Evolutionary conservation across 129 eudicot species (phyloP).

Genomic region (Saussurea involucrata): DNA sequence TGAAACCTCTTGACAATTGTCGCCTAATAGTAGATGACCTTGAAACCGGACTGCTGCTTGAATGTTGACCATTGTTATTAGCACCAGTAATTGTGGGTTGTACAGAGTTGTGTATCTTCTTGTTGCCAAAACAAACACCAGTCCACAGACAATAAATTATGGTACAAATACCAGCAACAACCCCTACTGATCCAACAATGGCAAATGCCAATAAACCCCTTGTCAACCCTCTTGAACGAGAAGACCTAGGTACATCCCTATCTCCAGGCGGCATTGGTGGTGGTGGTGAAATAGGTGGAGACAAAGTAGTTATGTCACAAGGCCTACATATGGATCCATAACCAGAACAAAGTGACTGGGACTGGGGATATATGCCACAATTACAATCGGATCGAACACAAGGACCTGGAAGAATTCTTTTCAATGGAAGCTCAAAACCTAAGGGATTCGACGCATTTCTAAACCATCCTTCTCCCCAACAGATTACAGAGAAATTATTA

Average conservation of each 20-base stretch:
- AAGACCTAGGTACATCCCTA: not conserved
- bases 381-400: constrained; percentile 42
- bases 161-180: constrained; percentile 35
- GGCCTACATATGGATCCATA: constrained; percentile 37
- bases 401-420: constrained; percentile 47
- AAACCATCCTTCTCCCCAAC: constrained; percentile 57
- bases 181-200: constrained; percentile 47
- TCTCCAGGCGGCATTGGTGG: constrained; percentile 9
- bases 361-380: constrained; percentile 48
- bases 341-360: constrained; percentile 41
- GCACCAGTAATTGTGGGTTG: constrained; percentile 72
- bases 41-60: constrained; percentile 57
- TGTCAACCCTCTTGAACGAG: constrained; percentile 9
- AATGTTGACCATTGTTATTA: constrained; percentile 31
- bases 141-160: constrained; percentile 37
- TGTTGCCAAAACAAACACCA: constrained; percentile 65
- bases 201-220: constrained; percentile 32
- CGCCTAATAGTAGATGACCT: constrained; percentile 77
- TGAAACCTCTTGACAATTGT: constrained; percentile 42
- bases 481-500: constrained; percentile 35
- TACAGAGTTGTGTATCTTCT: constrained; percentile 87
- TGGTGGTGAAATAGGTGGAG: constrained; percentile 25
- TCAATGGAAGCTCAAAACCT: constrained; percentile 33
- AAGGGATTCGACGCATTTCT: not conserved
- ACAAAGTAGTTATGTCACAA: constrained; percentile 22